Conservation (phyloP, 2,329 filamentous ascomycete species). For the Fusarium sp. region DNA sequence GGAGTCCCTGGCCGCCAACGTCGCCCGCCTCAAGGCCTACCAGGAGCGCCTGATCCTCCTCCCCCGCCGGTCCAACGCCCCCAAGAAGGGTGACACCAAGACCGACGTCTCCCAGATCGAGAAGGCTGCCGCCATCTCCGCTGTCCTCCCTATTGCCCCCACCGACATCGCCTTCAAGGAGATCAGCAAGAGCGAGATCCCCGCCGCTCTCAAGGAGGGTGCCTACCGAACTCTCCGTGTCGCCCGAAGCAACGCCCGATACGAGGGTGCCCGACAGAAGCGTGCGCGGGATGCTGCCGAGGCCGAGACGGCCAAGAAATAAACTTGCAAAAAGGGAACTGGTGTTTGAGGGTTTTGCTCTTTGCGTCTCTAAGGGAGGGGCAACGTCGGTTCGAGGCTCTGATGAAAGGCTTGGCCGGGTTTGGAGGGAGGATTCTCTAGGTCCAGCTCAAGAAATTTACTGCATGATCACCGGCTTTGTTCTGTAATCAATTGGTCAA, state of each 20-base stretch:
- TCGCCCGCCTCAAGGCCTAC: constrained; percentile 98
- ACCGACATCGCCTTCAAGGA: constrained; percentile 73
- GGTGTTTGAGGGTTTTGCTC: constrained; percentile 59
- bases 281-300: constrained; percentile 88
- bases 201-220: constrained; percentile 80
- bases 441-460: constrained; percentile 57
- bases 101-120: constrained; percentile 80
- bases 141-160: constrained; percentile 79
- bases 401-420: constrained; percentile 52
- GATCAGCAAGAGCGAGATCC: constrained; percentile 86
- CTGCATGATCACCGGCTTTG: constrained; percentile 56
- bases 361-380: constrained; percentile 55
- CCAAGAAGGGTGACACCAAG: constrained; percentile 93
- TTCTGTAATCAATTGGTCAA: constrained; percentile 49
- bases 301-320: constrained; percentile 89
- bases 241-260: constrained; percentile 84
- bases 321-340: constrained; percentile 61
- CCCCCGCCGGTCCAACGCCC: constrained; percentile 92
- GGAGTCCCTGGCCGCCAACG: constrained; percentile 94
- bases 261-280: constrained; percentile 91
- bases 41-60: constrained; percentile 96
- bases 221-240: constrained; percentile 89
- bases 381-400: constrained; percentile 54
- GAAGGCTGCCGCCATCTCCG: constrained; percentile 60
- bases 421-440: constrained; percentile 55